Percentiles rank a stretch among this genome's conserved stretches.
phyloP scores from a whole-genome alignment of 192 early-diverging fungal genomes.

The Geranomyces variabilis region DNA sequence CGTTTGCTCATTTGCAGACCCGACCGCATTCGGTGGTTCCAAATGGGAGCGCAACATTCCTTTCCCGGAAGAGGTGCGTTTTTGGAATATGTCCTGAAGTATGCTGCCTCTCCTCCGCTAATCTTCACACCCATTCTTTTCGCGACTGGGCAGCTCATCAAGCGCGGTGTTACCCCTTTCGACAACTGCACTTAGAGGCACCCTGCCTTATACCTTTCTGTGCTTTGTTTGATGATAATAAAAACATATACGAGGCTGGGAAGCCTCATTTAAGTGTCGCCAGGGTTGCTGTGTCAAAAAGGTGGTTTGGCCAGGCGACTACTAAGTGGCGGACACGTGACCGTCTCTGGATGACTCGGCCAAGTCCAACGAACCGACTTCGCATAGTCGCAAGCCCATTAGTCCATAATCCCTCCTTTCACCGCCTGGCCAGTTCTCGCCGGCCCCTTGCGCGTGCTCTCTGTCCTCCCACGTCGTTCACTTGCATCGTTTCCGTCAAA shows the following conservation, averaged over 20 bases:
- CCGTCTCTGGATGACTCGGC: not conserved
- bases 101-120: not conserved
- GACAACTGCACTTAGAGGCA: slow-evolving; percentile 39
- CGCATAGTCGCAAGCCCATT: too few relatives aligned
- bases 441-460: not conserved
- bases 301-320: too few relatives aligned
- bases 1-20: slow-evolving; percentile 43
- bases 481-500: not conserved
- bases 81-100: not conserved
- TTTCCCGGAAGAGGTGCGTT: slow-evolving; percentile 62
- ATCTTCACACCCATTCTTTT: not conserved
- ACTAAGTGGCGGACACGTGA: not conserved
- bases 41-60: slow-evolving; percentile 85
- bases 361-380: not conserved
- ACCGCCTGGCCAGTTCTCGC: too few relatives aligned
- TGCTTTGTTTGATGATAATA: too few relatives aligned
- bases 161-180: slow-evolving; percentile 44
- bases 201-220: too few relatives aligned
- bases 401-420: too few relatives aligned
- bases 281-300: not conserved
- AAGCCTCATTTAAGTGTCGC: not conserved
- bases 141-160: slow-evolving; percentile 32
- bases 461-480: not conserved
- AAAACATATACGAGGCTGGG: not conserved
- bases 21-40: slow-evolving; percentile 70